Base-by-base conservation (phyloP, 805 yeast species). In the Schwanniomyces sp. region DNA sequence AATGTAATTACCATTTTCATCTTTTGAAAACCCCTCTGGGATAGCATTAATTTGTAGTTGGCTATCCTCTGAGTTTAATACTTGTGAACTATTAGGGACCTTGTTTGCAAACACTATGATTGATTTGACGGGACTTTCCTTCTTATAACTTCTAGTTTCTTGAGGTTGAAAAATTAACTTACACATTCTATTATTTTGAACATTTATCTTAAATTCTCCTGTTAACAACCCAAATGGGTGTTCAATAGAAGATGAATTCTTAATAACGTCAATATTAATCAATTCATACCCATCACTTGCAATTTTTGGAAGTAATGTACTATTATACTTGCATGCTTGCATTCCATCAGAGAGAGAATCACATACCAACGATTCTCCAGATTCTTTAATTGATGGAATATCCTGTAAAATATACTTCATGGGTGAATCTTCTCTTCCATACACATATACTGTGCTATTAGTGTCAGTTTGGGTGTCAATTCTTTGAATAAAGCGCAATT, bases 401-500 rank as follows among this genome's bases (percentile, higher is more conserved):
- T 85, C 90, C 4, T 58, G 39, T 36, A 89, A 60, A 32, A 85
- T 62, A 6, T 75, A 62, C 41, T 62, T 58, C 21, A 83, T 52
- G 16, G 64, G 67, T 47, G 71, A 72, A 8, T 81, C 82, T 17
- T 66, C 64, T 52, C 85, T 75, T 4, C 86, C 88, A 51, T 50
- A 66, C 0, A 83, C 75, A 21, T 64, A 66, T 16, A 81, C 82
- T 27, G 56, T 58, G 12, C 83, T 65, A 4, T 58, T 57, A 1
- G 49, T 46, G 1, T 65, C 48, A 14, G 52, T 50, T 32, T 67
- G 59, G 47, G 85, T 63, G 52, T 86, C 79, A 44, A 86, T 72
- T 1, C 70, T 67, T 64, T 91, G 91, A 30, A 82, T 67, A 57
- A 86, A 86, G 52, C 91, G 73, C 48, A 88, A 69, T 61, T 89